Evolutionary conservation across 192 early-diverging fungal genomes (phyloP).

Genomic region (Gryganskiella cystojenkinii): DNA sequence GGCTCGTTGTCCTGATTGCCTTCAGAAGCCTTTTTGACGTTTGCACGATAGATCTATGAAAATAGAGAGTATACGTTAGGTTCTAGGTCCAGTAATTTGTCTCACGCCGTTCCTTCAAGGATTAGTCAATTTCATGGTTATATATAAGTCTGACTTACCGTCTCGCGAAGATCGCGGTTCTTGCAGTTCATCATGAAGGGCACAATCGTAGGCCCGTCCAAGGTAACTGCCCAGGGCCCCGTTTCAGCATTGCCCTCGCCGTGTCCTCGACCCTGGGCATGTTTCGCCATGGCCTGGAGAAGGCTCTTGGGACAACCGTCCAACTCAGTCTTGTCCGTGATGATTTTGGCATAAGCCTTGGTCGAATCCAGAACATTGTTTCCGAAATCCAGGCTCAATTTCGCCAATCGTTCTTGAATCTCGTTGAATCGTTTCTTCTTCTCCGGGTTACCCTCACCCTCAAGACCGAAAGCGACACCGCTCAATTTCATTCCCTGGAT

Average conservation of each 20-base stretch:
- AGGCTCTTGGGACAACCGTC: conserved; percentile 58
- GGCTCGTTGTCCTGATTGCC: conserved; percentile 63
- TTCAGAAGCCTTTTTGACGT: conserved; percentile 61
- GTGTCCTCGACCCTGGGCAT: conserved; percentile 52
- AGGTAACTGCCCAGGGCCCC: conserved; percentile 63
- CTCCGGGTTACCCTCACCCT: conserved; percentile 57
- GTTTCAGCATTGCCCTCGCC: conserved; percentile 46
- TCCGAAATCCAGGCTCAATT: conserved; percentile 59
- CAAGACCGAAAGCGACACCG: conserved; percentile 43
- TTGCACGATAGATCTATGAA: conserved; percentile 58
- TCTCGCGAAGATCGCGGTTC: conserved; percentile 62
- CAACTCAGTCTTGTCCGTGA: conserved; percentile 53
- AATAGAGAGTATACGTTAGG: neutral
- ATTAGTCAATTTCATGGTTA: neutral
- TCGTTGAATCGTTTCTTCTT: conserved; percentile 63
- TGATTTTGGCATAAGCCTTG: conserved; percentile 59
- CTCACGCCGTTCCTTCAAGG: neutral
- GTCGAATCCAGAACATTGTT: conserved; percentile 69
- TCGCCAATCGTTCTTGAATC: conserved; percentile 59
- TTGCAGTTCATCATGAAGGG: conserved; percentile 69
- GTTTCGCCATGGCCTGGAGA: conserved; percentile 54
- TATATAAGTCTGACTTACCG: conserved; percentile 28
- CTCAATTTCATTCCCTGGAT: conserved; percentile 62
- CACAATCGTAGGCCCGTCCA: conserved; percentile 62
- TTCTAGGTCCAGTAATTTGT: too few species aligned